These are phyloP conservation scores for Didymella pinodella DNA, from an alignment of 2,329 filamentous ascomycete species.

Conservation along the genomic window DNA sequence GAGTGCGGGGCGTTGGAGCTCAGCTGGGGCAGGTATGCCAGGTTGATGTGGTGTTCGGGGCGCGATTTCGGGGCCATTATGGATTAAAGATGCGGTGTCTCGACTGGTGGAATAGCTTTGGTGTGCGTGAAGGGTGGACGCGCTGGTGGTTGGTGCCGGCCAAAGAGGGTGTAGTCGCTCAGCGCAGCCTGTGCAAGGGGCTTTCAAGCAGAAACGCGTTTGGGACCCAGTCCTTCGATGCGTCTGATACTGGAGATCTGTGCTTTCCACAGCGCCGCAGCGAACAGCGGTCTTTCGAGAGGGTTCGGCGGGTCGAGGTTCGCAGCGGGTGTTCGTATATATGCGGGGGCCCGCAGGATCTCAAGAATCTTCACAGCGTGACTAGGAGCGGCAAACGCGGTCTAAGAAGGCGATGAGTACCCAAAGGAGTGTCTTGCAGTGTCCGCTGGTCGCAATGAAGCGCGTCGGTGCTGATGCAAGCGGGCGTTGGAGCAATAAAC, in stretches of 20 bases:
- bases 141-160: conserved; percentile 46
- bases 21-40: conserved; percentile 79
- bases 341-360: conserved; percentile 16
- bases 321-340: conserved; percentile 8
- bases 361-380: conserved; percentile 22
- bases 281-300: conserved; percentile 29
- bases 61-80: conserved; percentile 88
- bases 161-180: conserved; percentile 47
- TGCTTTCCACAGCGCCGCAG: conserved; percentile 14
- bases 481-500: conserved; percentile 46
- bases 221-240: conserved; percentile 17
- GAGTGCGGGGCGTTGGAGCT: conserved; percentile 74
- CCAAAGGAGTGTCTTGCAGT: conserved; percentile 42
- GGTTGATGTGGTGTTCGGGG: conserved; percentile 79
- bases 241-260: conserved; percentile 2
- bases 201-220: conserved; percentile 11
- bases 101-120: conserved; percentile 24
- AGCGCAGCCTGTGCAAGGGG: conserved; percentile 33
- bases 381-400: conserved; percentile 21
- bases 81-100: conserved; percentile 66
- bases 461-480: conserved; percentile 20
- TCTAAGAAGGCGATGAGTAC: conserved; percentile 13
- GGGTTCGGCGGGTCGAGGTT: conserved; percentile 2
- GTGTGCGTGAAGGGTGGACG: conserved; percentile 1
- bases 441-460: conserved; percentile 27